Conservation (phyloP, 116 monocot species). For the Dioscorea cayenensis region DNA sequence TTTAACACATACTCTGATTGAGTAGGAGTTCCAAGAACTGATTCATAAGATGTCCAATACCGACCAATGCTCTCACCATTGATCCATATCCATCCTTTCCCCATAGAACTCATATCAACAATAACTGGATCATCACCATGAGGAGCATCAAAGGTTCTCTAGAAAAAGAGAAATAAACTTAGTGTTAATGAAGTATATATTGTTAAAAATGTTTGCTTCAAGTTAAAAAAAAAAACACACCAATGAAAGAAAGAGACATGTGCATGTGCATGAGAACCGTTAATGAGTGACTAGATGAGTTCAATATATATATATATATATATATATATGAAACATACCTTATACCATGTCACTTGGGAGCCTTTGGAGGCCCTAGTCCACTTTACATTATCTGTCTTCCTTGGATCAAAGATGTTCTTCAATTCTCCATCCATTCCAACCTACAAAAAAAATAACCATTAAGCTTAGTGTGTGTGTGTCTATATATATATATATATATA, state of each 20-base stretch:
- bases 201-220: background rate
- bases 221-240: no score
- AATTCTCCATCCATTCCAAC: conserved; percentile 31
- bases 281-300: no score
- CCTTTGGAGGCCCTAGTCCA: conserved; percentile 24
- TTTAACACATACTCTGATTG: conserved; percentile 48
- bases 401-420: conserved; percentile 14
- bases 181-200: conserved; percentile 14
- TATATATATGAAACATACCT: conserved; percentile 12
- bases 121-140: conserved; percentile 59
- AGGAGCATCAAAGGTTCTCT: conserved; percentile 70
- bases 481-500: no score
- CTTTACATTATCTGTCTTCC: conserved; percentile 13
- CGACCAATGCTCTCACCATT: conserved; percentile 79
- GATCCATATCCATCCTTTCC: conserved; percentile 69
- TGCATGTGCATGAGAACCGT: no score
- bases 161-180: conserved; percentile 2
- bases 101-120: conserved; percentile 72
- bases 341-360: conserved; percentile 43
- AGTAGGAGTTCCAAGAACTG: conserved; percentile 60
- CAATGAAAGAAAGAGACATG: no score
- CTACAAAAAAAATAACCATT: conserved; percentile 1
- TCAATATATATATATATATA: background rate
- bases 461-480: background rate
- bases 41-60: conserved; percentile 68